Percentiles rank a stretch among this genome's conserved stretches.
Conservation (phyloP, 2,329 filamentous ascomycete species). For the Hypoxylon sp. region DNA sequence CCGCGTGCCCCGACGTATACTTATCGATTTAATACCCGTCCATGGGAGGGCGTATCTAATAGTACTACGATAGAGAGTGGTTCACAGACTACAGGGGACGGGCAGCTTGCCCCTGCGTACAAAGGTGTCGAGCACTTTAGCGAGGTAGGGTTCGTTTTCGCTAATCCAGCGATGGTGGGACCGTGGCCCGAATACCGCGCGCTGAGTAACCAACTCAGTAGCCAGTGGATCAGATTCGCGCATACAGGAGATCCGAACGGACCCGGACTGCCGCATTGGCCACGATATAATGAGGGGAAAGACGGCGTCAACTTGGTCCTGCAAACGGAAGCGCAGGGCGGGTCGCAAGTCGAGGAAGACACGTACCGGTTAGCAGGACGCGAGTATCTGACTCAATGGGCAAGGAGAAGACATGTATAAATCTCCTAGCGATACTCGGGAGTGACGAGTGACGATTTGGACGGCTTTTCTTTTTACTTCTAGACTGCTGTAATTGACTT, state of each 20-base stretch:
- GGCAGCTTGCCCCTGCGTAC: slow-evolving; percentile 52
- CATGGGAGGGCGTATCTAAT: slow-evolving; percentile 55
- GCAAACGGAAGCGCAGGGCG: slow-evolving; percentile 52
- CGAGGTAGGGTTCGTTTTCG: slow-evolving; percentile 59
- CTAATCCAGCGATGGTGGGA: slow-evolving; percentile 49
- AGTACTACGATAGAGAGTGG: slow-evolving; percentile 55
- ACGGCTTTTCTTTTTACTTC: background rate
- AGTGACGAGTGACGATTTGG: too few species aligned
- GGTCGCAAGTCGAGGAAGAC: slow-evolving; percentile 53
- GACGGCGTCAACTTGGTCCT: slow-evolving; percentile 53
- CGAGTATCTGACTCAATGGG: slow-evolving; percentile 53
- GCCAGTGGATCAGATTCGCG: slow-evolving; percentile 53
- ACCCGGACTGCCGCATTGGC: slow-evolving; percentile 50
- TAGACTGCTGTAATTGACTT: background rate
- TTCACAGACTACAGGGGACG: slow-evolving; percentile 11
- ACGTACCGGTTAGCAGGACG: slow-evolving; percentile 54
- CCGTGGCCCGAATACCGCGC: slow-evolving; percentile 48
- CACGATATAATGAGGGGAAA: slow-evolving; percentile 48
- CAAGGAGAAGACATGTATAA: slow-evolving; percentile 48
- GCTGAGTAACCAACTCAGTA: slow-evolving; percentile 51
- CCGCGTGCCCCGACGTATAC: slow-evolving; percentile 66
- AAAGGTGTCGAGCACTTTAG: slow-evolving; percentile 57
- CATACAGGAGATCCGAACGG: slow-evolving; percentile 50
- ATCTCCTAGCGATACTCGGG: background rate
- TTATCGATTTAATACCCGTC: slow-evolving; percentile 72